Evolutionary conservation across 495 filamentous ascomycete genomes (phyloP).

Genomic region (Neurospora intermedia): DNA sequence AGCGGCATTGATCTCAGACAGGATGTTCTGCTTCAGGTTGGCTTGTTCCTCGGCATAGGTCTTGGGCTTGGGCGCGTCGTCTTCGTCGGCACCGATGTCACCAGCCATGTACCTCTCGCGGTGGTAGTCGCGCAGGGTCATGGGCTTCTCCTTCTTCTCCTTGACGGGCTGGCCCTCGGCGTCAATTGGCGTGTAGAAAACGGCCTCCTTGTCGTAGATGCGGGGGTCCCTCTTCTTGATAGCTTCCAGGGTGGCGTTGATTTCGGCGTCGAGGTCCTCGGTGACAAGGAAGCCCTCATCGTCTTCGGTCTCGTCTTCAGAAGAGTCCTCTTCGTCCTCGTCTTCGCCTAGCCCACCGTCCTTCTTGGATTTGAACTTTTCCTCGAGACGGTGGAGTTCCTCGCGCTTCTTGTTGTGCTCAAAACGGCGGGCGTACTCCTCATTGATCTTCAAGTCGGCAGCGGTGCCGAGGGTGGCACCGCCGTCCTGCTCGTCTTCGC

Average conservation of each 20-base stretch:
- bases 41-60: conserved; percentile 84
- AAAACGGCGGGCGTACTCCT: conserved; percentile 79
- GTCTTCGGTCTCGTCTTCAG: conserved; percentile 73
- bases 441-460: conserved; percentile 68
- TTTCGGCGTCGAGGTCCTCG: conserved; percentile 71
- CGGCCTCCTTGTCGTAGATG: conserved; percentile 69
- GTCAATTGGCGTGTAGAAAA: conserved; percentile 63
- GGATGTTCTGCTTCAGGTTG: conserved; percentile 60
- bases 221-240: conserved; percentile 82
- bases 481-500: conserved; percentile 45
- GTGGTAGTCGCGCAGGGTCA: conserved; percentile 85
- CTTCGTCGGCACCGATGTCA: conserved; percentile 42
- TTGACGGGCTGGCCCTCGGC: conserved; percentile 31
- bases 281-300: conserved; percentile 79
- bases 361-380: conserved; percentile 63
- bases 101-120: conserved; percentile 68
- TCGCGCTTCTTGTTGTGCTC: conserved; percentile 95
- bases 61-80: conserved; percentile 40
- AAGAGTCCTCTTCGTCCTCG: conserved; percentile 41
- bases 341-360: conserved; percentile 15
- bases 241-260: conserved; percentile 71
- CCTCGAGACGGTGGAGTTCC: conserved; percentile 77
- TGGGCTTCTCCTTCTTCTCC: conserved; percentile 63
- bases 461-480: conserved; percentile 42
- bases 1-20: conserved; percentile 68